Evolutionary conservation across 768 basidiomycete genomes (phyloP).

Genomic region (Rhodosporidiobolus odoratus): DNA sequence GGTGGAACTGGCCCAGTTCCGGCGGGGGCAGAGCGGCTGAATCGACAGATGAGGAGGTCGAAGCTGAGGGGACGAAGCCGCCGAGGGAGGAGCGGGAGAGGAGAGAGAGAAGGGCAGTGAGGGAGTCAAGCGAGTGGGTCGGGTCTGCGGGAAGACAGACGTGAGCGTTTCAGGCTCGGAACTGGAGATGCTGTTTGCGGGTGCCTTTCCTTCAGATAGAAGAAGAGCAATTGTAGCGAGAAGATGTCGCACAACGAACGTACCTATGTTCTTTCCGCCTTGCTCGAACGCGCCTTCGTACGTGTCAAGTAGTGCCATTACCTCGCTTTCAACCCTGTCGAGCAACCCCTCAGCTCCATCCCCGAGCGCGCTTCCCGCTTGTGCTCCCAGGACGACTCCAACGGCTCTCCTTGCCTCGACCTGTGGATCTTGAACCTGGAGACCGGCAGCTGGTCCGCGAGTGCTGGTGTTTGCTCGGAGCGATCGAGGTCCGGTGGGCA

Average conservation of each 20-base stretch:
- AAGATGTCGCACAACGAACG: too few species aligned
- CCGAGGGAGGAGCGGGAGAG: conserved; percentile 13
- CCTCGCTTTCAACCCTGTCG: background rate
- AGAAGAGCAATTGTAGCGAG: too few species aligned
- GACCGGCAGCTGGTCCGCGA: background rate
- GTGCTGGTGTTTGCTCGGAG: too few species aligned
- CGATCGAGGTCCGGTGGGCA: too few species aligned
- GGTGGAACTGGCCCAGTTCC: background rate
- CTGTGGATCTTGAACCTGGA: background rate
- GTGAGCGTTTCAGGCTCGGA: background rate
- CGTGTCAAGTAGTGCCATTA: background rate
- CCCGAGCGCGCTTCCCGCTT: background rate
- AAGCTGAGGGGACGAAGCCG: conserved; percentile 5
- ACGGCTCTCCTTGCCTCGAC: background rate
- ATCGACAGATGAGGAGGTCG: background rate
- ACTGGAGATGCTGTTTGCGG: too few species aligned
- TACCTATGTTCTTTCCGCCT: background rate
- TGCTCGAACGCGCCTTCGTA: background rate
- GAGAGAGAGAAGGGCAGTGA: conserved; percentile 1
- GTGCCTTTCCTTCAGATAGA: too few species aligned
- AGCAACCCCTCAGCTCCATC: conserved; percentile 3
- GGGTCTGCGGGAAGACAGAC: too few species aligned
- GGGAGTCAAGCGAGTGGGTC: background rate
- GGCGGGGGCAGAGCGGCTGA: background rate
- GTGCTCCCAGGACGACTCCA: background rate